Evolutionary conservation across 345 rosid species (phyloP).

Genomic region (Erucastrum elatum): DNA sequence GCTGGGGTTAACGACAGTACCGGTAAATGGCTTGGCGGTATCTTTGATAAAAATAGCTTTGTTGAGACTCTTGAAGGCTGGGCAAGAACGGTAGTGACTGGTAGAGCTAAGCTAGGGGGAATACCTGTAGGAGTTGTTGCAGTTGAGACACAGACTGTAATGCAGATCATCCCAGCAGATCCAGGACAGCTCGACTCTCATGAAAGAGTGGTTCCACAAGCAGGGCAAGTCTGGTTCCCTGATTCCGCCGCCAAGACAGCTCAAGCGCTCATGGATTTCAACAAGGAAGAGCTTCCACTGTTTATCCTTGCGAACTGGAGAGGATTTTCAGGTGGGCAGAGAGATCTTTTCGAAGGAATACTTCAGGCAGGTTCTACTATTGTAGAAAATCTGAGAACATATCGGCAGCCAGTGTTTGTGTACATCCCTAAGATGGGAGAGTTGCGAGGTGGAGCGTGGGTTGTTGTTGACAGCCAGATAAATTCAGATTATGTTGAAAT

Average conservation of each 20-base stretch:
- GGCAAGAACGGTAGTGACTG: constrained; percentile 99
- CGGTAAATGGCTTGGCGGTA: constrained; percentile 94
- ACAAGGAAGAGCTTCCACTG: constrained; percentile 90
- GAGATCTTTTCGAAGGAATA: constrained; percentile 98
- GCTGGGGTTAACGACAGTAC: constrained; percentile 57
- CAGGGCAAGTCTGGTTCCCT: constrained; percentile 99
- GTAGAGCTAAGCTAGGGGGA: constrained; percentile 99
- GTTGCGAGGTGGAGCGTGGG: constrained; percentile 99
- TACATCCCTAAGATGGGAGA: constrained; percentile 99
- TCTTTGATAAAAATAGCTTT: constrained; percentile 93
- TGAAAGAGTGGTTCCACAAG: constrained; percentile 97
- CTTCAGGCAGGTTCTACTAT: constrained; percentile 99
- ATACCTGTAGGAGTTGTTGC: constrained; percentile 98
- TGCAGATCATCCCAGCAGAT: constrained; percentile 99
- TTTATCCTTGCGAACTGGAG: constrained; percentile 99
- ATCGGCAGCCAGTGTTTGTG: constrained; percentile 95
- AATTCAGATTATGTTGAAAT: constrained; percentile 94
- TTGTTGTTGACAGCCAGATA: constrained; percentile 91
- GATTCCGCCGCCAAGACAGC: constrained; percentile 98
- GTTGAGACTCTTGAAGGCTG: constrained; percentile 94
- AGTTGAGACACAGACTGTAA: constrained; percentile 97
- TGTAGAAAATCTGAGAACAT: constrained; percentile 94
- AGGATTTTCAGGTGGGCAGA: constrained; percentile 99
- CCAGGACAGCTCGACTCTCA: constrained; percentile 99
- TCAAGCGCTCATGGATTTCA: constrained; percentile 94